Percentiles rank a stretch among this genome's conserved stretches.
Conservation (phyloP, 2,329 filamentous ascomycete genomes). For the Phialophora tarda region DNA sequence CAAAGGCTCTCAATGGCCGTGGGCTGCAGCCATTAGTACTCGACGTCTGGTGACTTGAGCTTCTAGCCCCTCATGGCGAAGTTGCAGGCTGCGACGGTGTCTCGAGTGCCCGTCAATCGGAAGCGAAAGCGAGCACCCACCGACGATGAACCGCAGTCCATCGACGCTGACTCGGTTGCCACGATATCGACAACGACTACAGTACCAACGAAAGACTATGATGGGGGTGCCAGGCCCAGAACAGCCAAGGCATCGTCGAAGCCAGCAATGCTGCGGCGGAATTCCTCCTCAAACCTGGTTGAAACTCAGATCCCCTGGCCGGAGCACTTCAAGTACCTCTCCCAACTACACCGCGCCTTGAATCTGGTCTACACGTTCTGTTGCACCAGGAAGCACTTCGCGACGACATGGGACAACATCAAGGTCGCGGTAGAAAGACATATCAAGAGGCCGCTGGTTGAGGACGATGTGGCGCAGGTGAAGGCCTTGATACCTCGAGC, state of each 20-base stretch:
- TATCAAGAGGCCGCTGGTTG: conserved; percentile 69
- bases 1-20: not conserved
- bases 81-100: conserved; percentile 53
- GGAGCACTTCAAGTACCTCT: conserved; percentile 71
- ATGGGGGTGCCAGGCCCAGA: conserved; percentile 61
- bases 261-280: conserved; percentile 47
- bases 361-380: conserved; percentile 96
- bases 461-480: conserved; percentile 83
- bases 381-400: conserved; percentile 87
- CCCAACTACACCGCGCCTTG: conserved; percentile 79
- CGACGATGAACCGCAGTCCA: conserved; percentile 21
- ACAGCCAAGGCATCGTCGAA: conserved; percentile 49
- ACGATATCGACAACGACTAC: conserved; percentile 47
- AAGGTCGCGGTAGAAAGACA: conserved; percentile 83
- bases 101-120: conserved; percentile 47
- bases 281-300: conserved; percentile 56
- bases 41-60: not conserved
- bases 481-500: conserved; percentile 76
- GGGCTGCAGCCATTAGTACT: not conserved
- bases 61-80: conserved; percentile 44
- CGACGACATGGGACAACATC: conserved; percentile 89
- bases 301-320: conserved; percentile 72
- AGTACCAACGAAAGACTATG: conserved; percentile 62
- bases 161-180: conserved; percentile 2
- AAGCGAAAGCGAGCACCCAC: conserved; percentile 53